These are phyloP conservation scores for Candida corydali DNA, from an alignment of 805 yeast genomes.

Conservation along the genomic window DNA sequence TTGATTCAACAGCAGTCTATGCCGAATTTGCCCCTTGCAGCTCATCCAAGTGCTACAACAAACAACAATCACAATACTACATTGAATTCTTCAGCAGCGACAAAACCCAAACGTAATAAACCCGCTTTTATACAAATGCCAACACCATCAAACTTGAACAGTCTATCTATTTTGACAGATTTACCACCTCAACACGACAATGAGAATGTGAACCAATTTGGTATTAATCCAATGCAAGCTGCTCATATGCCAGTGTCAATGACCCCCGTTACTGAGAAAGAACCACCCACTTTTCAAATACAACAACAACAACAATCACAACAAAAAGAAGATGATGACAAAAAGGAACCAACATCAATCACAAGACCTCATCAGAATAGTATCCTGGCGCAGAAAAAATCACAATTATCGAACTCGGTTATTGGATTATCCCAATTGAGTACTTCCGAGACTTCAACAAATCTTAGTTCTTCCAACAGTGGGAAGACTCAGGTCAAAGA, in stretches of 20 bases:
- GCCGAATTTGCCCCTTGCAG: constrained; percentile 8
- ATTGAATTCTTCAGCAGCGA: constrained; percentile 7
- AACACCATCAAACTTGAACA: constrained; percentile 46
- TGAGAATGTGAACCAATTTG: constrained; percentile 62
- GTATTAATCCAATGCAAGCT: constrained; percentile 52
- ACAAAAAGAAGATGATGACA: constrained; percentile 9
- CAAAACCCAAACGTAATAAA: constrained; percentile 12
- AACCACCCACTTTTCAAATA: constrained; percentile 13
- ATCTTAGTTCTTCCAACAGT: not conserved
- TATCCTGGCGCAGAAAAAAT: constrained; percentile 9
- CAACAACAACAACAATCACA: constrained; percentile 10
- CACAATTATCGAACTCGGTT: not conserved
- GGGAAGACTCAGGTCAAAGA: not conserved
- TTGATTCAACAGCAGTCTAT: constrained; percentile 8
- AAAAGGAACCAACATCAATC: constrained; percentile 11
- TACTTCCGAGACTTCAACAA: constrained; percentile 1
- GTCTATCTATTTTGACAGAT: constrained; percentile 35
- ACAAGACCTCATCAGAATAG: constrained; percentile 9
- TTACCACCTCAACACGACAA: constrained; percentile 16
- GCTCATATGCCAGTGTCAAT: constrained; percentile 56
- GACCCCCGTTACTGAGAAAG: constrained; percentile 76
- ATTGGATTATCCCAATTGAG: not conserved
- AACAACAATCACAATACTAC: not conserved
- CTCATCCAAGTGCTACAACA: not conserved
- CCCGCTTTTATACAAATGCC: constrained; percentile 68